Evolutionary conservation across 2,329 filamentous ascomycete genomes (phyloP), one percentile per base, ranked within the genome.

Genomic region (Fusarium subglutinans): DNA sequence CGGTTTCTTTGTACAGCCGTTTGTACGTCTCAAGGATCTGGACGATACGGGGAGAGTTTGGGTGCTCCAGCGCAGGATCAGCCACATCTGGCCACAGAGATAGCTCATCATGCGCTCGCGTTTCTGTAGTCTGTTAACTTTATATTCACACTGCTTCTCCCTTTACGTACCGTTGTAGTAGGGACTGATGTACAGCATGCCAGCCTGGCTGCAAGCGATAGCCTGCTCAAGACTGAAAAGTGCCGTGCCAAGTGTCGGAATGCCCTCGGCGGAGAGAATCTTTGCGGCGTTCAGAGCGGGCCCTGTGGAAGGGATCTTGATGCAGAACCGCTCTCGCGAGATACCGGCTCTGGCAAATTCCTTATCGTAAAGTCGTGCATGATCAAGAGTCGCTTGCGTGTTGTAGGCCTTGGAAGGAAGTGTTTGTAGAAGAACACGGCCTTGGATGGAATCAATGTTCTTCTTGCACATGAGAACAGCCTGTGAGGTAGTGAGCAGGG

Each of bases 231-330:
- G 80, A 51, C 83, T 82, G 68, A 88, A 87, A 4, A 87, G 74
- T 0, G 86, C 82, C 1, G 86, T 88, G 1, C 84, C 85, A 3
- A 87, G 80, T 2, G 86, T 88, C 5, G 81, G 79, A 53, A 87
- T 86, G 8, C 85, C 85, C 66, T 87, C 85, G 2, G 76, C 70
- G 8, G 80, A 80, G 38, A 88, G 80, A 20, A 82, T 79, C 54
- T 82, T 84, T 35, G 83, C 84, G 0, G 85, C 86, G 59, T 83
- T 85, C 33, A 88, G 76, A 15, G 84, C 86, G 0, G 86, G 82
- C 0, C 86, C 86, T 0, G 86, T 87, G 33, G 82, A 83, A 15
- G 86, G 86, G 30, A 88, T 87, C 77, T 88, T 88, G 81, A 88
- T 87, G 73, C 83, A 86, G 74, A 84, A 87, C 17, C 84, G 81